Evolutionary conservation across 768 basidiomycete species (phyloP).

Genomic region (Clitopilus hobsonii): DNA sequence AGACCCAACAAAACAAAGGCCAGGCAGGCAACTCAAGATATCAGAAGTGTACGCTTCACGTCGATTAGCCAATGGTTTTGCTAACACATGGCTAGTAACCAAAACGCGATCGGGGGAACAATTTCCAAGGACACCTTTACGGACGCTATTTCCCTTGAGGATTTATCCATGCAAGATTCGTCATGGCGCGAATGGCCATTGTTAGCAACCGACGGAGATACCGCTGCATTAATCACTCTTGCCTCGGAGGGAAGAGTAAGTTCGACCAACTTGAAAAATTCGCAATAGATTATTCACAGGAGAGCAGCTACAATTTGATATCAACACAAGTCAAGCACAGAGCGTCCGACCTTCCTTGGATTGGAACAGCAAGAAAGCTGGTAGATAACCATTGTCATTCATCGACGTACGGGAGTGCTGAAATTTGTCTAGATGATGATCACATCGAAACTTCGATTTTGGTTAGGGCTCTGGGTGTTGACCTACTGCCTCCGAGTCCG

Average conservation of each 20-base stretch:
- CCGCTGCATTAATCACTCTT: conserved; percentile 71
- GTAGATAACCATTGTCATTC: conserved; percentile 30
- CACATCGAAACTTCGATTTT: conserved; percentile 70
- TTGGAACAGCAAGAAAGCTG: conserved; percentile 89
- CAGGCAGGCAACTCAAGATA: conserved; percentile 73
- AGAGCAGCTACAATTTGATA: conserved; percentile 61
- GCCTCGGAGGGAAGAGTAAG: conserved; percentile 76
- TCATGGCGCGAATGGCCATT: conserved; percentile 77
- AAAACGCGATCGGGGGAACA: conserved; percentile 60
- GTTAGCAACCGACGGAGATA: conserved; percentile 75
- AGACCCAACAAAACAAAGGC: conserved; percentile 57
- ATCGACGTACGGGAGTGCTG: conserved; percentile 5
- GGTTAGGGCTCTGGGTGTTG: conserved; percentile 32
- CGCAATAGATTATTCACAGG: not conserved
- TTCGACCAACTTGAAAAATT: not conserved
- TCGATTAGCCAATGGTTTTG: not conserved
- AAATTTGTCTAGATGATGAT: conserved; percentile 60
- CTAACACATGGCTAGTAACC: conserved; percentile 42
- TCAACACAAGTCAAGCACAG: conserved; percentile 63
- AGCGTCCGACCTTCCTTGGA: conserved; percentile 54
- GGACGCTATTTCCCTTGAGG: conserved; percentile 65
- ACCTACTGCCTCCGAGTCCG: conserved; percentile 12
- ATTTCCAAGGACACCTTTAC: conserved; percentile 62
- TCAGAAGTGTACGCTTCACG: conserved; percentile 52
- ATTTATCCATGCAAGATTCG: conserved; percentile 42